Base-by-base conservation (phyloP, 306 rosid species). In the Pterocarpus macrocarpus region DNA sequence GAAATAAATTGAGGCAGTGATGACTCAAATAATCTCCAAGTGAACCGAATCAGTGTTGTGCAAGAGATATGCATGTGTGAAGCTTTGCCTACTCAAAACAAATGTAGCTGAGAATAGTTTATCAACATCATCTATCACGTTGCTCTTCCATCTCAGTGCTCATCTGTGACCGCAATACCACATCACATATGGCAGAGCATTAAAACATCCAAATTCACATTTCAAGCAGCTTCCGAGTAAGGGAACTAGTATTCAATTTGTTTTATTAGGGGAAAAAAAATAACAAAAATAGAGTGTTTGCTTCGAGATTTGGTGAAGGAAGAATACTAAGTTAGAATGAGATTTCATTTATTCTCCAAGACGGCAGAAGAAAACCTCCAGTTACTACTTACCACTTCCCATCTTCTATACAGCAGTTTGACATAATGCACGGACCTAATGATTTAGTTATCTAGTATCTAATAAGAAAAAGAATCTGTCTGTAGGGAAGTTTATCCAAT, bases 281-380 rank as follows among this genome's bases (percentile, higher is more conserved):
- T 22, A 22, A 22, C 12, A 45, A 39, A 15, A 65, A 41, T 43
- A 35, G 1, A 50, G 34, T 17, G 45, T 64, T 56, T 38, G 72
- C 17, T 73, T 81, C 36, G 32, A 76, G 77, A 77, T 76, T 64
- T 66, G n/a, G 13, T 30, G 59, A 75, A 82, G 2, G 38, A 59
- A 16, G 1, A 76, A 3, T 52, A 45, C 43, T 22, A 22, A 22
- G 28, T 22, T 22, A 22, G 28, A 64, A 64, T 70, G 63, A 44
- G 58, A 67, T 33, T 70, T 43, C 8, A 0, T 57, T 16, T 33
- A 45, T 28, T 75, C 45, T 39, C 8, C 36, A 16, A 58, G 28
- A 22, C 28, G 30, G 56, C 9, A 10, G 11, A 30, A 14, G 3
- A 44, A 45, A 1, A 12, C 15, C 34, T 67, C 44, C 14, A 11